Base-by-base conservation (phyloP, 208 protist genomes). In the Trypanosoma cruzi region DNA sequence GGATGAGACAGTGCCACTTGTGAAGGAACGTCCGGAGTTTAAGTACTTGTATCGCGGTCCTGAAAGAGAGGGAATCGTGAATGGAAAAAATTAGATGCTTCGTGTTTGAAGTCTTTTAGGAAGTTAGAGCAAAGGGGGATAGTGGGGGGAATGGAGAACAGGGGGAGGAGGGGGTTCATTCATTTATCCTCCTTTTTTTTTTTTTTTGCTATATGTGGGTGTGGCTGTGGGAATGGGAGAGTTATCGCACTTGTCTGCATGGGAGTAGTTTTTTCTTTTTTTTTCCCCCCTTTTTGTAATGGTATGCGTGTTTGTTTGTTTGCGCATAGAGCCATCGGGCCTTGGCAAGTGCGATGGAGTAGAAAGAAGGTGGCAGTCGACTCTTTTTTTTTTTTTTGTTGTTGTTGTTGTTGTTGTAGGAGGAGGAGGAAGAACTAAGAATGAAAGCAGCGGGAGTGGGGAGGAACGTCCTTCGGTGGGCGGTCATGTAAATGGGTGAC, bases 41-140 rank as follows among this genome's bases (percentile, higher is more conserved):
- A 84, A 84, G 68, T 96, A 94, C 57, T 55, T 92, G 22, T 94
- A 85, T 72, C 82, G 83, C 31, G 87, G 89, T 16, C 89, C 89
- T 13, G 55, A 82, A 55, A 57, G 82, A 8, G 67, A 63, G 0
- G 55, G 11, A 26, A 34, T 78, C 32, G 56, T 68, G n/a, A 69
- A 65, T 53, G 57, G 66, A 52, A 56, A 64, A 16, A 62, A 37
- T 32, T 58, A 71, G 18, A 36, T 48, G 18, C 46, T 29, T 26
- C 16, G 11, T 64, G 18, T 20, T 49, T 53, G 13, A 22, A 50
- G 42, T 37, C 8, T 52, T 20, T 2, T 63, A 29, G 34, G 37
- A 44, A 13, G 13, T n/a, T n/a, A n/a, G n/a, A 13, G 13, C 8
- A 44, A 13, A 44, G 37, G 13, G 37, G 37, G 37, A 13, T 44